Evolutionary conservation across 106 monocot species (phyloP).

Genomic region (Vanilla planifolia): DNA sequence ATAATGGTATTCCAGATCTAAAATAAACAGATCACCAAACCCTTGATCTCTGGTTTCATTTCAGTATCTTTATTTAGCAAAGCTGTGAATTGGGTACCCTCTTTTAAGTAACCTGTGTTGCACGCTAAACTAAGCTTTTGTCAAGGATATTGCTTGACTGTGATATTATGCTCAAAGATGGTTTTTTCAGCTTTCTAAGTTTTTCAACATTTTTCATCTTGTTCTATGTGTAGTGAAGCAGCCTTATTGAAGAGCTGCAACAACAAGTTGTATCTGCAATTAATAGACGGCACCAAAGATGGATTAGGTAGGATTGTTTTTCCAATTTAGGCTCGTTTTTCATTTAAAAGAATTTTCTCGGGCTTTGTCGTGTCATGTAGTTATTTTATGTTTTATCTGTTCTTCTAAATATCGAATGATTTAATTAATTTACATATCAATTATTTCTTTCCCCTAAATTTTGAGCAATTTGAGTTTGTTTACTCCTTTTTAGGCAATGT

Average conservation of each 20-base stretch:
- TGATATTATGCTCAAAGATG: too few relatives aligned
- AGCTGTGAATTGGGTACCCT: too few relatives aligned
- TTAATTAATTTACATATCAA: background rate
- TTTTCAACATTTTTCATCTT: background rate
- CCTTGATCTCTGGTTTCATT: too few relatives aligned
- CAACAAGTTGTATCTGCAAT: constrained; percentile 42
- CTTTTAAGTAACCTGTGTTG: background rate
- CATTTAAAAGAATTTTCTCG: background rate
- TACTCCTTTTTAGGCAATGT: constrained; percentile 29
- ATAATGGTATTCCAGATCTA: too few relatives aligned
- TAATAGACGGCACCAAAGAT: constrained; percentile 26
- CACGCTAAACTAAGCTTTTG: background rate
- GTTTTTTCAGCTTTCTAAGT: background rate
- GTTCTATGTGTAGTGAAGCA: constrained; percentile 44
- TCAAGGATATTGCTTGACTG: too few relatives aligned
- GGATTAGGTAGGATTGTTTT: constrained; percentile 38
- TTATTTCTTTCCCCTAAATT: background rate
- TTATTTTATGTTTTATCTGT: too few relatives aligned
- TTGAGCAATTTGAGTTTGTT: constrained; percentile 5
- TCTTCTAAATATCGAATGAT: too few relatives aligned
- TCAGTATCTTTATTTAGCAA: too few relatives aligned
- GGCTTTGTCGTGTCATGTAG: too few relatives aligned
- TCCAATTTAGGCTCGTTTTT: background rate
- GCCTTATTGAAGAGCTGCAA: constrained; percentile 47
- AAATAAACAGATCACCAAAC: too few relatives aligned